Conservation (phyloP, 495 filamentous ascomycete genomes). For the Thozetella sp. region DNA sequence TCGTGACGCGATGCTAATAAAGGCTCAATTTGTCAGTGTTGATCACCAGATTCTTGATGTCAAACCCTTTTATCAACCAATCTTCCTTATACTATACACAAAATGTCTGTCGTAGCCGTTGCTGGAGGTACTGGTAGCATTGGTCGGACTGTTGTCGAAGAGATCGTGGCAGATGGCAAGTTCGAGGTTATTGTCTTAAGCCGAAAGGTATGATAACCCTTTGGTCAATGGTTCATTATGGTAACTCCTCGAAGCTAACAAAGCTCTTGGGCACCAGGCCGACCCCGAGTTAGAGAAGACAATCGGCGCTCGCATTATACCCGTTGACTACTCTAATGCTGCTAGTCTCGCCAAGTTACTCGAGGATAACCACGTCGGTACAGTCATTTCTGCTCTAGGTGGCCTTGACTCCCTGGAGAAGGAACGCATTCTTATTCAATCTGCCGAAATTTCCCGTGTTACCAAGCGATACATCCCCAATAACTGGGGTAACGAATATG, state of each 20-base stretch:
- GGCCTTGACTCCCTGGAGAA: neutral
- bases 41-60: too few species aligned
- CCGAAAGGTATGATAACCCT: constrained; percentile 28
- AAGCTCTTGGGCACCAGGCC: constrained; percentile 10
- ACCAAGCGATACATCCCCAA: too few species aligned
- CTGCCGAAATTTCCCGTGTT: too few species aligned
- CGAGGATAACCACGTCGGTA: neutral
- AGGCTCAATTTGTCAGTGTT: too few species aligned
- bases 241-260: neutral
- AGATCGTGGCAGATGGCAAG: constrained; percentile 31
- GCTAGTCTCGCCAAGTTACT: neutral
- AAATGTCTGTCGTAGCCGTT: constrained; percentile 50
- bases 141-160: constrained; percentile 53
- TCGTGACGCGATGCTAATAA: too few species aligned
- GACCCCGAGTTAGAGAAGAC: constrained; percentile 7
- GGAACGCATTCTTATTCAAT: too few species aligned
- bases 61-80: too few species aligned
- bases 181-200: constrained; percentile 46
- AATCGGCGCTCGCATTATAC: neutral
- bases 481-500: too few species aligned
- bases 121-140: constrained; percentile 56
- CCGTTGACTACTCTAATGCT: neutral
- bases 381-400: neutral
- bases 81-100: too few species aligned
- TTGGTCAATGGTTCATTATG: too few species aligned